Evolutionary conservation across 345 rosid species (phyloP).

Genomic region (Iberis pinnata): DNA sequence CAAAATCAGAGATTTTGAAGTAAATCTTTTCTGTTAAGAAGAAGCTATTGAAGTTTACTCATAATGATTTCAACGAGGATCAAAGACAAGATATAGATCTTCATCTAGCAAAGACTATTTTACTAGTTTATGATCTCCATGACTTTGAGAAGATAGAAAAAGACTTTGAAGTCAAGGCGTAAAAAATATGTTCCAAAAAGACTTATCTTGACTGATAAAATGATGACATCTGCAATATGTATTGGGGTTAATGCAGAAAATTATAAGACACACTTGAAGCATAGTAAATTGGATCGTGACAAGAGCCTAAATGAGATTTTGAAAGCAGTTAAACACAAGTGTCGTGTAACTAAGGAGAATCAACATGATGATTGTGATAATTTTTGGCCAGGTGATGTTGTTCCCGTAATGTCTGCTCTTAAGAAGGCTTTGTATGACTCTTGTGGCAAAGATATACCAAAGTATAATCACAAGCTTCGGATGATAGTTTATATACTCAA

Average conservation of each 20-base stretch:
- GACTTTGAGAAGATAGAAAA: too few species aligned
- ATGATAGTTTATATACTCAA: conserved; percentile 52
- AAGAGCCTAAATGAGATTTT: conserved; percentile 68
- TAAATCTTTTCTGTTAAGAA: too few species aligned
- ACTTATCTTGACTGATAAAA: too few species aligned
- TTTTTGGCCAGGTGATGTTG: conserved; percentile 64
- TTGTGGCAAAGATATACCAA: conserved; percentile 50
- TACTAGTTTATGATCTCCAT: too few species aligned
- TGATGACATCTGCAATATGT: too few species aligned
- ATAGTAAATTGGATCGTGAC: conserved; percentile 51
- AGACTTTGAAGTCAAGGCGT: too few species aligned
- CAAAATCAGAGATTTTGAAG: conserved; percentile 1
- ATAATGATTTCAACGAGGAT: too few species aligned
- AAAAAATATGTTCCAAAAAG: too few species aligned
- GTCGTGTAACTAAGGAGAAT: conserved; percentile 34
- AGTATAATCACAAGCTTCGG: conserved; percentile 62
- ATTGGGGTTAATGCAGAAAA: too few species aligned
- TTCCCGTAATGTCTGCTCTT: conserved; percentile 26
- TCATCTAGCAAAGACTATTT: too few species aligned
- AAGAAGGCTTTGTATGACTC: conserved; percentile 57
- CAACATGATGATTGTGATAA: conserved; percentile 17
- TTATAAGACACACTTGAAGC: conserved; percentile 34
- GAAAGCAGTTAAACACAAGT: conserved; percentile 46
- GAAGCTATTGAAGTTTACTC: too few species aligned
- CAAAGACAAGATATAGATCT: too few species aligned